Evolutionary conservation across 441 rosid species (phyloP).

Genomic region (Breynia disticha): DNA sequence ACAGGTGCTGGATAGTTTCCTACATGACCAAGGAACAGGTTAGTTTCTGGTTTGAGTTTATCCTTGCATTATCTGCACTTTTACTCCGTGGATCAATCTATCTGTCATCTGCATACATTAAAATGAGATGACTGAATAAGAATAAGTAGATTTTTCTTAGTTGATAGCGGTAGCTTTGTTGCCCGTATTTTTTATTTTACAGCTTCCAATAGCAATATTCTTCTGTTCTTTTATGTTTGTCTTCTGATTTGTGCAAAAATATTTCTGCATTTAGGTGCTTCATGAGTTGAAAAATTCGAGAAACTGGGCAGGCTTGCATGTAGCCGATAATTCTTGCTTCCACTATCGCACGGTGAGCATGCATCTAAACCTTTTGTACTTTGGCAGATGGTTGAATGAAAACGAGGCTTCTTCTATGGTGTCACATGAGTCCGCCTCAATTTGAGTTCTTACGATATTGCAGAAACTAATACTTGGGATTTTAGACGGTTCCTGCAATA

Average conservation of each 20-base stretch:
- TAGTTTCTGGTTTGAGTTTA: constrained; percentile 13
- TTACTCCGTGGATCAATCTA: neutral
- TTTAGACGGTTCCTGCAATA: constrained; percentile 23
- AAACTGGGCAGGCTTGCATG: constrained; percentile 71
- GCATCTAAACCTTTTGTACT: constrained; percentile 6
- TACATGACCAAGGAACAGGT: constrained; percentile 75
- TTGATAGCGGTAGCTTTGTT: too few relatives aligned
- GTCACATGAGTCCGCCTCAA: neutral
- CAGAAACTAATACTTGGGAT: constrained; percentile 57
- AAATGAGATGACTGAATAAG: too few relatives aligned
- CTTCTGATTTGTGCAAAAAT: neutral
- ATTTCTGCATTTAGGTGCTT: constrained; percentile 39
- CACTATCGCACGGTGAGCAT: constrained; percentile 73
- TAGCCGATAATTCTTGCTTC: constrained; percentile 88
- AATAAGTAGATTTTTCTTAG: too few relatives aligned
- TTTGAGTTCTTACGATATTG: constrained; percentile 17
- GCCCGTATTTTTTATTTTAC: too few relatives aligned
- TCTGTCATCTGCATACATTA: neutral
- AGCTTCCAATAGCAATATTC: too few relatives aligned
- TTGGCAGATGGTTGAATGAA: neutral
- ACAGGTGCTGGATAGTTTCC: constrained; percentile 90
- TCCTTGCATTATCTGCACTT: constrained; percentile 5
- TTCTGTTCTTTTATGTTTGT: too few relatives aligned
- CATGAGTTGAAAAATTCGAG: constrained; percentile 55
- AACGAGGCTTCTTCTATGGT: neutral